Percentiles rank a stretch among this genome's conserved stretches.
Conservation (phyloP, 106 monocot genomes). For the Iris macrosiphon region DNA sequence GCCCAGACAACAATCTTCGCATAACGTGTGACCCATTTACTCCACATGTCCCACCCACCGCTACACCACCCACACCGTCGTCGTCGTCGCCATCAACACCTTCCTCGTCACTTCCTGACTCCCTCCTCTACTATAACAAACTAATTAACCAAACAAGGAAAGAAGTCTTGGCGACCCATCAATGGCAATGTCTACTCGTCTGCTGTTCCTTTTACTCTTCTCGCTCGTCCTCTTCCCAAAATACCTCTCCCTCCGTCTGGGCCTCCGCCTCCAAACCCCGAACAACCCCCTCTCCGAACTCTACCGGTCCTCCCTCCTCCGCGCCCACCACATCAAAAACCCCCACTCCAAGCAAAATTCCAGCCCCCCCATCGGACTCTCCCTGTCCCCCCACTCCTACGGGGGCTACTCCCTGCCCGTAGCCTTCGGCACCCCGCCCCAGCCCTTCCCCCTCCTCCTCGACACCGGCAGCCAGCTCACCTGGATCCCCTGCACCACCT, state of each 20-base stretch:
- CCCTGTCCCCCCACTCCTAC: conserved; percentile 47
- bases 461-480: conserved; percentile 74
- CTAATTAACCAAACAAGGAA: too few relatives aligned
- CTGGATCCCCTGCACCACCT: conserved; percentile 75
- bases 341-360: not conserved
- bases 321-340: conserved; percentile 27
- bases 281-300: not conserved
- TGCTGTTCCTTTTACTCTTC: conserved; percentile 7
- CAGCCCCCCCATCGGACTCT: not conserved
- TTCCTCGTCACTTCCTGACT: not conserved
- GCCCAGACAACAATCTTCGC: too few relatives aligned
- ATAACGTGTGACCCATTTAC: too few relatives aligned
- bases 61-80: too few relatives aligned
- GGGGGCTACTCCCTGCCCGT: conserved; percentile 45
- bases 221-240: conserved; percentile 7
- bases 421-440: conserved; percentile 41
- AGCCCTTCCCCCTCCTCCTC: conserved; percentile 41
- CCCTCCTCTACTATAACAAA: too few relatives aligned
- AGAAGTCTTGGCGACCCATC: too few relatives aligned
- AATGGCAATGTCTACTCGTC: too few relatives aligned
- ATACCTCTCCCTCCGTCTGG: not conserved
- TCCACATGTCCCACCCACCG: too few relatives aligned
- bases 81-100: too few relatives aligned
- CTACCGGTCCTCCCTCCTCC: conserved; percentile 24
- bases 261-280: not conserved